Evolutionary conservation across 805 yeast species (phyloP).

Genomic region (Torulaspora indica): DNA sequence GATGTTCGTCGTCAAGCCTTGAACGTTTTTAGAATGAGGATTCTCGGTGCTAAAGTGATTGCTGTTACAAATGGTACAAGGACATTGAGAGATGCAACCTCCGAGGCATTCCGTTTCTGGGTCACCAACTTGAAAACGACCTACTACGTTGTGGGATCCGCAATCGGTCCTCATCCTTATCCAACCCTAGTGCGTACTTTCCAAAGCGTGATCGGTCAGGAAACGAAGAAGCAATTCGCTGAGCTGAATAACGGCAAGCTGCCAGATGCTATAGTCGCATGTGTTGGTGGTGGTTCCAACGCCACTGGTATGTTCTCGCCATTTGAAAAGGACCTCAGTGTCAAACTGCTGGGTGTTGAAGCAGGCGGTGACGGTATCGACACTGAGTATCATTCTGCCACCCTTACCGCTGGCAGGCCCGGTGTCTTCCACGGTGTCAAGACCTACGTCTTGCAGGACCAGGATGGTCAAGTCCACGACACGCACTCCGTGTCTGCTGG

Average conservation of each 20-base stretch:
- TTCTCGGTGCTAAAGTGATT: constrained; percentile 91
- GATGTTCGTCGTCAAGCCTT: constrained; percentile 98
- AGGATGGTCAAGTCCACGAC: constrained; percentile 94
- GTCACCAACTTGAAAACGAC: constrained; percentile 80
- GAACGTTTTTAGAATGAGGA: constrained; percentile 95
- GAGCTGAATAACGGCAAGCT: constrained; percentile 72
- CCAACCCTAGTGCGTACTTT: constrained; percentile 97
- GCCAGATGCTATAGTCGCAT: constrained; percentile 93
- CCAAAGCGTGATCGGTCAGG: constrained; percentile 95
- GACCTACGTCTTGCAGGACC: constrained; percentile 85
- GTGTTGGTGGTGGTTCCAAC: constrained; percentile 99
- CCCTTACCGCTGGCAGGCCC: constrained; percentile 88
- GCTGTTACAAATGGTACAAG: constrained; percentile 92
- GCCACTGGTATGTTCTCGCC: constrained; percentile 95
- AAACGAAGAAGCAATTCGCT: constrained; percentile 86
- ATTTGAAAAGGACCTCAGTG: constrained; percentile 74
- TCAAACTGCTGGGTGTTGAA: constrained; percentile 86
- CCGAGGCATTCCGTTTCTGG: constrained; percentile 96
- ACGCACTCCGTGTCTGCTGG: constrained; percentile 99
- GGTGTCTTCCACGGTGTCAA: constrained; percentile 98
- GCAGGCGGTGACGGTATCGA: constrained; percentile 98
- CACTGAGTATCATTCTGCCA: constrained; percentile 87
- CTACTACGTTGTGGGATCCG: constrained; percentile 95
- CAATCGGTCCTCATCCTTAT: constrained; percentile 99
- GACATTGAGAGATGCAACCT: constrained; percentile 95